phyloP scores from a whole-genome alignment of 2,329 filamentous ascomycete species.

The Ophiostoma australiae region DNA sequence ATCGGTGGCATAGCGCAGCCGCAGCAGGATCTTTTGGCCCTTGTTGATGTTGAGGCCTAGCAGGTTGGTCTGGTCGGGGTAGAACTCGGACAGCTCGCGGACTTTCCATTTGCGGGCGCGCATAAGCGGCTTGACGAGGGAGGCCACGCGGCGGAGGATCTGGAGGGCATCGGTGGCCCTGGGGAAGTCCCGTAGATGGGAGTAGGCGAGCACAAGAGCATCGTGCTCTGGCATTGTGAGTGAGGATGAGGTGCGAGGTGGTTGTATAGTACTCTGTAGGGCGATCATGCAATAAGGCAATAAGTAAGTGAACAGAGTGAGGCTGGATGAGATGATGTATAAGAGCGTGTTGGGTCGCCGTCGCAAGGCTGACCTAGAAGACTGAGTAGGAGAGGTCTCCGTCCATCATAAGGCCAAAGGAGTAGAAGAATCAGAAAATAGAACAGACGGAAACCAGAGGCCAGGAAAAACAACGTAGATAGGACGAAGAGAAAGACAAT shows the following conservation, averaged over 20 bases:
- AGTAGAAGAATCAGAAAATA: not conserved
- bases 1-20: conserved; percentile 72
- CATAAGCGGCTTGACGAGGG: conserved; percentile 93
- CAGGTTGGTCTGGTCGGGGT: conserved; percentile 67
- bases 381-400: not conserved
- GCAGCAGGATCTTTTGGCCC: conserved; percentile 74
- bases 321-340: not conserved
- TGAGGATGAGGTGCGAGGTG: not conserved
- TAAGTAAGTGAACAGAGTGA: not conserved
- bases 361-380: not conserved
- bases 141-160: conserved; percentile 73
- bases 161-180: conserved; percentile 49
- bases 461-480: not conserved
- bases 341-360: not conserved
- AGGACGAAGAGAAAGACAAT: not conserved
- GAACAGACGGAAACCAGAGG: not conserved
- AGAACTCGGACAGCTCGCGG: conserved; percentile 75
- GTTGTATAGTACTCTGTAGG: not conserved
- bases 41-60: conserved; percentile 74
- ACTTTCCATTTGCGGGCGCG: conserved; percentile 78
- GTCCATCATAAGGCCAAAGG: not conserved
- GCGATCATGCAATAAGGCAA: not conserved
- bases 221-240: conserved; percentile 42
- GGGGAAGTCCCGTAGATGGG: conserved; percentile 45
- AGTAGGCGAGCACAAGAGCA: conserved; percentile 44